Evolutionary conservation across 1,284 basidiomycete species (phyloP).

Genomic region (Lignosus rhinocerotis): DNA sequence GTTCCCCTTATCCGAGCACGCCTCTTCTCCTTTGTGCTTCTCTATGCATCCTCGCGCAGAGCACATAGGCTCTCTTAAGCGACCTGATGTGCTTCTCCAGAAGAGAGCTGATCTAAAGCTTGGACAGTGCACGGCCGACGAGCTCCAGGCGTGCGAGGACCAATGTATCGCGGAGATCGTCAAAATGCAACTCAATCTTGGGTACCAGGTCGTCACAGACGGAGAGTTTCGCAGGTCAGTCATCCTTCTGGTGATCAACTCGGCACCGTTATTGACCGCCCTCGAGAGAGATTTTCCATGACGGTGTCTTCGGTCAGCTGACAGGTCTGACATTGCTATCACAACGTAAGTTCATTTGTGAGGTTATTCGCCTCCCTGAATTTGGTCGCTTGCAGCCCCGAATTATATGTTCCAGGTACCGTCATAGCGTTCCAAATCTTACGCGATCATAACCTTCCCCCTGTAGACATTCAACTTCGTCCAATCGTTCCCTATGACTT

Average conservation of each 20-base stretch:
- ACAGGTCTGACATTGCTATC: constrained; percentile 49
- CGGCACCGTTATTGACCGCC: neutral
- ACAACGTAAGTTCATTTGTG: neutral
- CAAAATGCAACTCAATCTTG: constrained; percentile 37
- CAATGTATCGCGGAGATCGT: constrained; percentile 39
- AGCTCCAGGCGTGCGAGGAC: constrained; percentile 29
- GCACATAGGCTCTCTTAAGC: constrained; percentile 45
- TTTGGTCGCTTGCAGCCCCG: constrained; percentile 6
- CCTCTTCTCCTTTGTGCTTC: neutral
- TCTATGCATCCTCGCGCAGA: constrained; percentile 32
- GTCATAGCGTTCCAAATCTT: neutral
- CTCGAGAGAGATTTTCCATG: constrained; percentile 49
- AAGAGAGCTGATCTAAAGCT: constrained; percentile 36
- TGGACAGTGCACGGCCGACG: constrained; percentile 35
- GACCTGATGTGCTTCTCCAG: constrained; percentile 40
- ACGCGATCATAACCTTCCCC: neutral
- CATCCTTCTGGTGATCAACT: neutral
- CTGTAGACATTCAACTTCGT: constrained; percentile 15
- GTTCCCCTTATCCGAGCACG: neutral
- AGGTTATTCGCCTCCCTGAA: neutral
- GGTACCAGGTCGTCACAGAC: constrained; percentile 44
- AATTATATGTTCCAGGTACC: constrained; percentile 11
- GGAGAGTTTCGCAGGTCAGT: constrained; percentile 43
- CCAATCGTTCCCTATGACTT: constrained; percentile 11
- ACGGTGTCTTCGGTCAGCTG: constrained; percentile 57